Conservation (phyloP, 163 green algal species). For the Volvox carteri region DNA sequence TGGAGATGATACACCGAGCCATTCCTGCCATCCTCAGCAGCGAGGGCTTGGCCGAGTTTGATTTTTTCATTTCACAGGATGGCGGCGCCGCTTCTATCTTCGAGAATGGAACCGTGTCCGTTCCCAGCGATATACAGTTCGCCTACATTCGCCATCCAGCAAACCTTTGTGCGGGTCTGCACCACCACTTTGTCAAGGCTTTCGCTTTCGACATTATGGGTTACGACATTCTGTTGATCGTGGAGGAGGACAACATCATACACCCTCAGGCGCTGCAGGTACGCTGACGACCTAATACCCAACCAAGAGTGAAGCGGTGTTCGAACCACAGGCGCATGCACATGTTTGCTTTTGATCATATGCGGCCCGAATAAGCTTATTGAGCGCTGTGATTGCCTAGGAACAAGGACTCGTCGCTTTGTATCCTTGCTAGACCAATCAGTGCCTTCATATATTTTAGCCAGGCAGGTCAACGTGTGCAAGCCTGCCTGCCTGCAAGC, state of each 20-base stretch:
- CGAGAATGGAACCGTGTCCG: neutral
- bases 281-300: no score
- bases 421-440: no score
- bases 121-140: neutral
- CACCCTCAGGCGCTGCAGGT: constrained; percentile 32
- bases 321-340: no score
- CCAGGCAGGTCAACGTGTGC: no score
- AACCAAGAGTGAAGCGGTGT: no score
- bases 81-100: neutral
- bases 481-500: neutral
- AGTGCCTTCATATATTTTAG: no score
- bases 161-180: neutral
- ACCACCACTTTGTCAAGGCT: constrained; percentile 28
- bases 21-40: neutral
- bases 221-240: constrained; percentile 1
- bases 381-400: no score
- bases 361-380: no score
- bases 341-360: no score
- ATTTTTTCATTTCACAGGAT: constrained; percentile 25
- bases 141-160: constrained; percentile 3
- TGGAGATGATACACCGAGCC: neutral
- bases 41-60: neutral
- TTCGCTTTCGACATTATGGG: constrained; percentile 22
- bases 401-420: no score
- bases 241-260: constrained; percentile 29